phyloP scores from a whole-genome alignment of 768 basidiomycete species.

The Hericium erinaceus region DNA sequence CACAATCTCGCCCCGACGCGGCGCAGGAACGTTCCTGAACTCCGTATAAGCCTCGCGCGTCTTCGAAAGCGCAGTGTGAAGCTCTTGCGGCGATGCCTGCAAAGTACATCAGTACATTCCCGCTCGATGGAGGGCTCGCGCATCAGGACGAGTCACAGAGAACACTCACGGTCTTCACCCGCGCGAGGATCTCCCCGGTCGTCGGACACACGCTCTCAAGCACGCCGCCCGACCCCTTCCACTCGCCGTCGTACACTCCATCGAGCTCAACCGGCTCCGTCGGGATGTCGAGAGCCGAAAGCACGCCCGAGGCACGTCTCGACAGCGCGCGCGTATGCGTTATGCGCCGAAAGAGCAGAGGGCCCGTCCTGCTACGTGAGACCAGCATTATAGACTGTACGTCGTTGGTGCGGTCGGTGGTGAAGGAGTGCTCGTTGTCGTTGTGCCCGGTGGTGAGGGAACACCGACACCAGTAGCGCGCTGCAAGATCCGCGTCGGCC shows the following conservation, averaged over 20 bases:
- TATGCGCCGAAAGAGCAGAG: slow-evolving; percentile 6
- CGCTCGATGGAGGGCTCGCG: background rate
- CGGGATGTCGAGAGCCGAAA: slow-evolving; percentile 55
- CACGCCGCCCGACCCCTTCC: slow-evolving; percentile 69
- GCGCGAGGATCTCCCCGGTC: slow-evolving; percentile 78
- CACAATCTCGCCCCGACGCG: slow-evolving; percentile 79
- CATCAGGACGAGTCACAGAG: background rate
- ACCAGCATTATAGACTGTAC: slow-evolving; percentile 1
- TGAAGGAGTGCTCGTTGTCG: no score
- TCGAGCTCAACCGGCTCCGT: slow-evolving; percentile 42
- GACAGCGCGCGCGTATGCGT: slow-evolving; percentile 43
- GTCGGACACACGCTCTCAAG: slow-evolving; percentile 71
- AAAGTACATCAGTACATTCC: background rate
- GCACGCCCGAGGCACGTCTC: slow-evolving; percentile 56
- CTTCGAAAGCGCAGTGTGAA: slow-evolving; percentile 56
- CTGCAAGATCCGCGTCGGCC: no score
- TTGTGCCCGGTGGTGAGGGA: no score
- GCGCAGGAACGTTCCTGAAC: slow-evolving; percentile 77
- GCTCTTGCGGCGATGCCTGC: slow-evolving; percentile 64
- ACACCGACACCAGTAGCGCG: no score
- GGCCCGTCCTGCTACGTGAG: slow-evolving; percentile 4
- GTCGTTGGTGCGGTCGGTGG: no score
- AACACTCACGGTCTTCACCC: slow-evolving; percentile 53
- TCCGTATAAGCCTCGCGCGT: slow-evolving; percentile 63
- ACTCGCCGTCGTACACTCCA: slow-evolving; percentile 78